phyloP scores from a whole-genome alignment of 1,284 basidiomycete genomes.

The Trichosporon faecale region DNA sequence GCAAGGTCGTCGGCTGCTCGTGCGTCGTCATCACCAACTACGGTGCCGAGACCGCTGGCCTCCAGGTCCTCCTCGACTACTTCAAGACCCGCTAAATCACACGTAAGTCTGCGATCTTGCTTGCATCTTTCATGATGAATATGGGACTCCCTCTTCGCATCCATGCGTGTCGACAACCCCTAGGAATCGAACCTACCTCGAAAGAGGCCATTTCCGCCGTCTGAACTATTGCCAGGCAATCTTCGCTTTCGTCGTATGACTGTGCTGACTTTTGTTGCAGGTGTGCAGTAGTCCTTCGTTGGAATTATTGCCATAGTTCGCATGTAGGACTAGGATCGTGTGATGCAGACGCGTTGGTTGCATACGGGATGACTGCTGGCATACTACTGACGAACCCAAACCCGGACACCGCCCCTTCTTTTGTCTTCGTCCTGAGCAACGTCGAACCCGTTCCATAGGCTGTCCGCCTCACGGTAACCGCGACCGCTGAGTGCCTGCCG shows the following conservation, averaged over 20 bases:
- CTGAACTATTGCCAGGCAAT: conserved; percentile 34
- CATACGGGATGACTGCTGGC: too few relatives aligned
- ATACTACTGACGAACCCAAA: conserved; percentile 26
- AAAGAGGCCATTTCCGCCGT: conserved; percentile 47
- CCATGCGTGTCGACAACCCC: conserved; percentile 50
- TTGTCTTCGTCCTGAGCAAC: conserved; percentile 72
- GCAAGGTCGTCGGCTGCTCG: conserved; percentile 93
- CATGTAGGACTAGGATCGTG: not conserved
- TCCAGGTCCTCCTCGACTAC: conserved; percentile 88
- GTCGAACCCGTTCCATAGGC: conserved; percentile 62
- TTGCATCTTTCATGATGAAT: conserved; percentile 42
- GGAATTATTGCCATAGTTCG: not conserved
- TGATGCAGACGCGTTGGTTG: conserved; percentile 14
- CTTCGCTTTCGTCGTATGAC: not conserved
- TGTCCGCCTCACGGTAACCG: conserved; percentile 63
- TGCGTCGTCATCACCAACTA: conserved; percentile 99
- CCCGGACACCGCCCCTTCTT: conserved; percentile 68
- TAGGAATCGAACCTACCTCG: conserved; percentile 55
- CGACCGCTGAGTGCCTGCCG: conserved; percentile 56
- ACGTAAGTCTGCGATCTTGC: conserved; percentile 4
- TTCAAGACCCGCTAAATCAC: conserved; percentile 53
- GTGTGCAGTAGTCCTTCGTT: not conserved
- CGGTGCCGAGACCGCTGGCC: conserved; percentile 90
- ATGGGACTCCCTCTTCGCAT: conserved; percentile 55
- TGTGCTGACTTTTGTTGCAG: conserved; percentile 1